Evolutionary conservation across 2,329 filamentous ascomycete species (phyloP).

Genomic region (Cryphonectria parasitica): DNA sequence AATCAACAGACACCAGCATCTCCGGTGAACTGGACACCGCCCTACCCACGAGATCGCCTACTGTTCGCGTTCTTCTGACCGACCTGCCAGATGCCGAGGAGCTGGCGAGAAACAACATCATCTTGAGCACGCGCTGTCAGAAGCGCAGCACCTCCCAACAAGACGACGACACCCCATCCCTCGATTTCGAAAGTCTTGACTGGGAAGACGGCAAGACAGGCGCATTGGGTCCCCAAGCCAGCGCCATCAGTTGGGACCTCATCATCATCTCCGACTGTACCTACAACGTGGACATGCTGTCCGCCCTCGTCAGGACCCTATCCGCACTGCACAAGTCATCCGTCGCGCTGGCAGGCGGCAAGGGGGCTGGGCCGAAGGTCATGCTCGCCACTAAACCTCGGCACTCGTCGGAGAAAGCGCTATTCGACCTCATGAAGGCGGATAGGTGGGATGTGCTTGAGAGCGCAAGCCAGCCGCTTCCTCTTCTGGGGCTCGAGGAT

Average conservation of each 20-base stretch:
- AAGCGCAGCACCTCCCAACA: no score
- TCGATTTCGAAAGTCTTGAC: constrained; percentile 58
- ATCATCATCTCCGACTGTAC: constrained; percentile 64
- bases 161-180: background rate
- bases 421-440: constrained; percentile 52
- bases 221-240: constrained; percentile 46
- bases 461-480: constrained; percentile 48
- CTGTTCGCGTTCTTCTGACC: constrained; percentile 51
- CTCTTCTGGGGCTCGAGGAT: constrained; percentile 48
- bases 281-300: constrained; percentile 61
- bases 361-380: constrained; percentile 42
- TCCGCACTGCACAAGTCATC: constrained; percentile 49
- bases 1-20: background rate
- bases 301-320: constrained; percentile 57
- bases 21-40: background rate
- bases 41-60: constrained; percentile 20
- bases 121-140: constrained; percentile 30
- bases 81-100: constrained; percentile 59
- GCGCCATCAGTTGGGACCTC: constrained; percentile 53
- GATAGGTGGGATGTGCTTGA: constrained; percentile 51
- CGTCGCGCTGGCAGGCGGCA: constrained; percentile 6
- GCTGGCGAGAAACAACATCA: constrained; percentile 53
- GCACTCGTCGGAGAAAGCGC: constrained; percentile 54
- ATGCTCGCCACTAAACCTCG: constrained; percentile 61
- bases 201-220: constrained; percentile 57